Evolutionary conservation across 2,329 filamentous ascomycete genomes (phyloP).

Genomic region (Aspergillus ochraceoroseus): DNA sequence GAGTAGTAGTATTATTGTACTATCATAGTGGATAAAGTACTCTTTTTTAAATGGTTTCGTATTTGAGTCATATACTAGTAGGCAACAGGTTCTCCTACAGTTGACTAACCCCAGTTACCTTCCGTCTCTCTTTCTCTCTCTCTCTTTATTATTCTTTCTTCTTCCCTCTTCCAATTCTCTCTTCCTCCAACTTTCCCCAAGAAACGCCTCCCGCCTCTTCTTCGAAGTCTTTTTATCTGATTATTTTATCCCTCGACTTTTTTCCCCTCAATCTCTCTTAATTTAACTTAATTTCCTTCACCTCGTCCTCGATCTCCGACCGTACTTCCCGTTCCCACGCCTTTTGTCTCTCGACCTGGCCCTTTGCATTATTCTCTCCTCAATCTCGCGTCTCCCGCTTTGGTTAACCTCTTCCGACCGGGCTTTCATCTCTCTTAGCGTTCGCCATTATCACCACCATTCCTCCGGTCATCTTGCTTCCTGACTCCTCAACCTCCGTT

Average conservation of each 20-base stretch:
- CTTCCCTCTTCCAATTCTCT: constrained; percentile 14
- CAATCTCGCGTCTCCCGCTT: constrained; percentile 3
- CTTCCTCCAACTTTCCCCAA: constrained; percentile 2
- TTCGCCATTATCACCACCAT: constrained; percentile 10
- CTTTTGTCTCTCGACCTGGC: not conserved
- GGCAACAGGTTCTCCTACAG: no score
- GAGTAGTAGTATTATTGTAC: no score
- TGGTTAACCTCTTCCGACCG: not conserved
- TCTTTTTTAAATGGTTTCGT: no score
- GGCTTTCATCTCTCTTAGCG: constrained; percentile 6
- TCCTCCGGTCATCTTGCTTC: constrained; percentile 1
- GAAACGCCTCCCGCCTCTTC: not conserved
- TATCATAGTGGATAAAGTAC: no score
- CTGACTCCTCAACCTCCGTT: constrained; percentile 1
- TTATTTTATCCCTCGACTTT: constrained; percentile 5
- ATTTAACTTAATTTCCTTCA: not conserved
- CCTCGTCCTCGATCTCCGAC: not conserved
- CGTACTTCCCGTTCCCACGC: not conserved
- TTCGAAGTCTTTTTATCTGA: constrained; percentile 6
- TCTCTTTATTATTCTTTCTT: constrained; percentile 18
- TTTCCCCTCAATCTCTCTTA: constrained; percentile 8
- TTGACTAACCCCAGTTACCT: no score
- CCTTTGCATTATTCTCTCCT: constrained; percentile 6
- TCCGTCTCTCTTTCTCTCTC: constrained; percentile 15
- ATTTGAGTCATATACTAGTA: no score